Evolutionary conservation across 371 early-diverging fungal species (phyloP).

Genomic region (Lichtheimia ornata): DNA sequence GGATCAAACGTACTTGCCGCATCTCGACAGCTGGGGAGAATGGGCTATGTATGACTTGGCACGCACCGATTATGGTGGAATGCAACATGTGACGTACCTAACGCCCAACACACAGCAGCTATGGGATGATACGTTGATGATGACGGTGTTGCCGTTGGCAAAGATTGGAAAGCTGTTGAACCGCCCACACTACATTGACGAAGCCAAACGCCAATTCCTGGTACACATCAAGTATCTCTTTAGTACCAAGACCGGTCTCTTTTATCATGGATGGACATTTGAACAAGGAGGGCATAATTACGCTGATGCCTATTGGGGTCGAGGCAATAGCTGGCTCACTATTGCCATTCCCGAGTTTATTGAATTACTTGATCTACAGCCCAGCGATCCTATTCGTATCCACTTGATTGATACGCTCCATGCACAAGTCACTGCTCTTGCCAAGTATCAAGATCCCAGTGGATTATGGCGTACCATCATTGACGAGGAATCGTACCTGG

Average conservation of each 20-base stretch:
- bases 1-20: slow-evolving; percentile 18
- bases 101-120: slow-evolving; percentile 23
- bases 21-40: slow-evolving; percentile 26
- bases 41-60: slow-evolving; percentile 25
- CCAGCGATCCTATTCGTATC: slow-evolving; percentile 18
- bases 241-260: slow-evolving; percentile 22
- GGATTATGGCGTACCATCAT: slow-evolving; percentile 28
- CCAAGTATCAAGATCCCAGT: slow-evolving; percentile 19
- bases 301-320: slow-evolving; percentile 26
- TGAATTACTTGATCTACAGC: slow-evolving; percentile 19
- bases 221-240: slow-evolving; percentile 26
- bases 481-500: slow-evolving; percentile 22
- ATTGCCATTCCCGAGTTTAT: slow-evolving; percentile 30
- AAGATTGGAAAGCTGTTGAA: slow-evolving; percentile 25
- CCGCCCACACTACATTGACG: slow-evolving; percentile 26
- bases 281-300: slow-evolving; percentile 25
- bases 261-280: slow-evolving; percentile 30
- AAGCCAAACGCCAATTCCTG: slow-evolving; percentile 28
- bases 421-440: slow-evolving; percentile 17
- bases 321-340: slow-evolving; percentile 31
- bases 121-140: slow-evolving; percentile 32
- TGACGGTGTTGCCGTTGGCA: slow-evolving; percentile 28
- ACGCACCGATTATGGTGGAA: slow-evolving; percentile 28
- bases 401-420: slow-evolving; percentile 20
- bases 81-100: slow-evolving; percentile 27